Conservation (phyloP, 257 asterid genomes). For the Voacanga thouarsii region DNA sequence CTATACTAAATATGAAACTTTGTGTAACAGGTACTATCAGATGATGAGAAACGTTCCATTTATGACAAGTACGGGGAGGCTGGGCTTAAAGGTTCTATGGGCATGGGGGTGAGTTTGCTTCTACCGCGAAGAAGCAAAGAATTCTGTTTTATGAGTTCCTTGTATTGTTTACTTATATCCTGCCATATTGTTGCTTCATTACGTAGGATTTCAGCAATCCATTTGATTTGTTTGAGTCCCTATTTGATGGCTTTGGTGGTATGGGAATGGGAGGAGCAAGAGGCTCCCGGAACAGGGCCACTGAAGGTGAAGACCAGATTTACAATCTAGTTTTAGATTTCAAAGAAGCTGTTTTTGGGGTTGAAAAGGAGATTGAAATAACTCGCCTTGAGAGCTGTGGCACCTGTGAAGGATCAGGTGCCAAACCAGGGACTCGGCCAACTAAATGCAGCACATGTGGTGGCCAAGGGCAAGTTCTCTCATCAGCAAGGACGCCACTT, state of each 20-base stretch:
- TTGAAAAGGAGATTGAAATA: conserved; percentile 90
- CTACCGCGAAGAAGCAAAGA: not conserved
- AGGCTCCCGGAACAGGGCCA: conserved; percentile 68
- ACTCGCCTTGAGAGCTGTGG: conserved; percentile 81
- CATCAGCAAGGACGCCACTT: conserved; percentile 85
- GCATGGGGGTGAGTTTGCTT: conserved; percentile 80
- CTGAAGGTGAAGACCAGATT: conserved; percentile 93
- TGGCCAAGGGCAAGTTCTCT: conserved; percentile 92
- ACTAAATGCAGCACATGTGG: conserved; percentile 76
- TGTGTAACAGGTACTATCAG: conserved; percentile 73
- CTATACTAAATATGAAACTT: conserved; percentile 10
- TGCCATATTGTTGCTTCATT: conserved; percentile 22
- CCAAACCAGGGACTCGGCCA: conserved; percentile 79
- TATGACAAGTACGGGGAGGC: conserved; percentile 97
- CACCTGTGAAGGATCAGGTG: conserved; percentile 92
- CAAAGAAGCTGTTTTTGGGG: conserved; percentile 91
- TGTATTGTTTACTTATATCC: conserved; percentile 4
- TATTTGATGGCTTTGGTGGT: conserved; percentile 87
- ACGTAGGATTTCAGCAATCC: conserved; percentile 95
- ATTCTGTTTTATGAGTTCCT: not conserved
- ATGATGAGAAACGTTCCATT: conserved; percentile 92
- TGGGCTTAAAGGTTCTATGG: conserved; percentile 93
- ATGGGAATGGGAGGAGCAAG: conserved; percentile 88
- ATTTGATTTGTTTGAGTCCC: conserved; percentile 80
- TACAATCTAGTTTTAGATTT: conserved; percentile 70